A percentile compares a stretch with the other conserved stretches of the same genome.
These are phyloP conservation scores for Ustilago shanxiensis DNA, from an alignment of 1,284 basidiomycete genomes.

Conservation along the genomic window DNA sequence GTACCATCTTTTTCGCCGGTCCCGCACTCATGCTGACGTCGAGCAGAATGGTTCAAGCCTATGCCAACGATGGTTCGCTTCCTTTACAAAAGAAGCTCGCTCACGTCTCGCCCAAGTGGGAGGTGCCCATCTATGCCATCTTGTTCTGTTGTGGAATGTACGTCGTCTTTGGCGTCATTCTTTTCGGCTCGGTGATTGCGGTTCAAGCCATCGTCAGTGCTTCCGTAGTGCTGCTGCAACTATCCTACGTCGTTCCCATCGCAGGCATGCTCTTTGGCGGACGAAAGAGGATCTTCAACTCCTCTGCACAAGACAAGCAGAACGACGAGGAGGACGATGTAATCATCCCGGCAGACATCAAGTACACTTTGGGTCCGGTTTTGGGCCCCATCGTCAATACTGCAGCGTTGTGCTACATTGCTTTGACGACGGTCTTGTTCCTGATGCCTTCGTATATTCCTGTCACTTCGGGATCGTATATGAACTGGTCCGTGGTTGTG, in stretches of 20 bases:
- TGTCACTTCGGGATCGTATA: constrained; percentile 29
- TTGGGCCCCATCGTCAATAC: constrained; percentile 38
- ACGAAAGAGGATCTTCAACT: constrained; percentile 23
- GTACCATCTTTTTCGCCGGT: constrained; percentile 37
- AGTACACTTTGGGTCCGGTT: constrained; percentile 33
- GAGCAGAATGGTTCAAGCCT: constrained; percentile 44
- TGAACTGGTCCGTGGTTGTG: constrained; percentile 47
- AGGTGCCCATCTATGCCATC: constrained; percentile 42
- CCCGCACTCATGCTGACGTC: constrained; percentile 43
- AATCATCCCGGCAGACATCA: constrained; percentile 32
- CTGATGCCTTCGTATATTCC: constrained; percentile 36
- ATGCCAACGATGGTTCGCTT: constrained; percentile 41
- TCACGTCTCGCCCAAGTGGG: constrained; percentile 21
- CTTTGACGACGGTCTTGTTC: constrained; percentile 43
- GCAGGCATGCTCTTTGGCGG: constrained; percentile 41
- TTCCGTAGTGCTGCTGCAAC: constrained; percentile 39
- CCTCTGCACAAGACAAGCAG: background rate
- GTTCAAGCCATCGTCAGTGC: constrained; percentile 36
- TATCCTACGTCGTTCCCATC: constrained; percentile 39
- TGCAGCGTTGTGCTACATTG: constrained; percentile 36
- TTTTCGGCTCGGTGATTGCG: constrained; percentile 44
- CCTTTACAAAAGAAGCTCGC: constrained; percentile 30
- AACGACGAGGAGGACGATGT: constrained; percentile 24
- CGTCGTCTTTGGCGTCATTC: constrained; percentile 35
- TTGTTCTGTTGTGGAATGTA: constrained; percentile 28